A percentile compares a stretch with the other conserved stretches of the same genome.
Conservation (phyloP, 306 rosid genomes). For the Arachis hypogaea region DNA sequence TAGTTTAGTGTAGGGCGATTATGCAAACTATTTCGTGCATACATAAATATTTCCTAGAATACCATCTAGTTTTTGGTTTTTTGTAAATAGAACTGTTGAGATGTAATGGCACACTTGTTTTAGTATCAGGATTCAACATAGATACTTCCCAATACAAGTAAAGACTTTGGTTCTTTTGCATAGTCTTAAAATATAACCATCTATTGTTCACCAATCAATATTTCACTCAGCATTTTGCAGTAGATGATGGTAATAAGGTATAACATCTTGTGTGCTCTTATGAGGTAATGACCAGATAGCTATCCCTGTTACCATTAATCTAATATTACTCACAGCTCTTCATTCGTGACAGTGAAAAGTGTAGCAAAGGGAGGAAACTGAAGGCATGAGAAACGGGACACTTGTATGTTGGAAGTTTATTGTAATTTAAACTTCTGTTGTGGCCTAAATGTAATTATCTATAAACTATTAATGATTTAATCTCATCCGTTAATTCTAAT, state of each 20-base stretch:
- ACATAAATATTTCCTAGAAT: constrained; percentile 30
- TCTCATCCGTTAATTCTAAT: too few relatives aligned
- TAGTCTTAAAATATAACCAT: not conserved
- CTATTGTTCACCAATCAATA: not conserved
- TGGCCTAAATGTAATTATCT: too few relatives aligned
- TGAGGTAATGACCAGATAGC: not conserved
- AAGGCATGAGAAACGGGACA: not conserved
- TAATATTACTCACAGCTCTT: not conserved
- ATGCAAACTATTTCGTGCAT: constrained; percentile 22
- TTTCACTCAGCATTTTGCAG: not conserved
- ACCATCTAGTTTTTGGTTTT: constrained; percentile 4
- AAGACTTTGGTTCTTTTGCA: not conserved
- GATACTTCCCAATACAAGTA: not conserved
- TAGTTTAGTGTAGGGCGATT: constrained; percentile 29
- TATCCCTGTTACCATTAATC: not conserved
- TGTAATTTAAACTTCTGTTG: too few relatives aligned
- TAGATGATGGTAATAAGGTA: not conserved
- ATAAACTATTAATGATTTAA: too few relatives aligned
- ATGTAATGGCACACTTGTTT: constrained; percentile 29
- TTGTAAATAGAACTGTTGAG: constrained; percentile 42
- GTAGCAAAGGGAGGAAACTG: not conserved
- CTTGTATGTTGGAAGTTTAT: not conserved
- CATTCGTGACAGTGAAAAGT: not conserved
- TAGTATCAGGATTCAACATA: constrained; percentile 11
- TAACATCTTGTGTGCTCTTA: not conserved